phyloP scores from a whole-genome alignment of 2,329 filamentous ascomycete genomes.

The Leptographium flavum region DNA sequence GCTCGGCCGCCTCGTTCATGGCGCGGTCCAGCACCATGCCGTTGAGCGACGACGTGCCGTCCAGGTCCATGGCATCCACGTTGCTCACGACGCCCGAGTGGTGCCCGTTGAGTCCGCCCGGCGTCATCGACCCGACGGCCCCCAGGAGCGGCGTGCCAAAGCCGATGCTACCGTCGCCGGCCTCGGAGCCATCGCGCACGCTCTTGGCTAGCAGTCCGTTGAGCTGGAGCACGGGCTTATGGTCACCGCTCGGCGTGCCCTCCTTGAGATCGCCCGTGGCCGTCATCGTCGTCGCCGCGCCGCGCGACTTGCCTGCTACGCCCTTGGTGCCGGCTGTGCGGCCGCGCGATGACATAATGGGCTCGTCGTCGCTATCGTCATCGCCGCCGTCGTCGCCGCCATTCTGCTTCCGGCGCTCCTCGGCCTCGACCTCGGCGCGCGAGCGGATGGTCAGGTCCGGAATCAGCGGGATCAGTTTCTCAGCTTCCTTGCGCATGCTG shows the following conservation, averaged over 20 bases:
- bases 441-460: constrained; percentile 84
- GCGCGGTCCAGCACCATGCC: constrained; percentile 49
- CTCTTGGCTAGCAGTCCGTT: constrained; percentile 45
- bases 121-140: constrained; percentile 55
- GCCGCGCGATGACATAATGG: constrained; percentile 93
- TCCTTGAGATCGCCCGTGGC: constrained; percentile 55
- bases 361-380: constrained; percentile 92
- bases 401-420: constrained; percentile 71
- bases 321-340: constrained; percentile 76
- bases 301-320: constrained; percentile 51
- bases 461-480: constrained; percentile 89
- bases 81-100: constrained; percentile 56
- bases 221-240: constrained; percentile 57
- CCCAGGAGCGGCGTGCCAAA: constrained; percentile 66
- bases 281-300: constrained; percentile 1
- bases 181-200: constrained; percentile 60
- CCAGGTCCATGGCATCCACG: constrained; percentile 74
- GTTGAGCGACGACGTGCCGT: constrained; percentile 57
- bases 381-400: constrained; percentile 69
- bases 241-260: constrained; percentile 61
- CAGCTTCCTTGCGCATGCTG: constrained; percentile 93
- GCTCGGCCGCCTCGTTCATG: constrained; percentile 53
- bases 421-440: constrained; percentile 84
- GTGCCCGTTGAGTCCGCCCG: constrained; percentile 53
- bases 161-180: constrained; percentile 67